Evolutionary conservation across 1,284 basidiomycete genomes (phyloP), one percentile per base, ranked within the genome.

Genomic region (Chiua sp.): DNA sequence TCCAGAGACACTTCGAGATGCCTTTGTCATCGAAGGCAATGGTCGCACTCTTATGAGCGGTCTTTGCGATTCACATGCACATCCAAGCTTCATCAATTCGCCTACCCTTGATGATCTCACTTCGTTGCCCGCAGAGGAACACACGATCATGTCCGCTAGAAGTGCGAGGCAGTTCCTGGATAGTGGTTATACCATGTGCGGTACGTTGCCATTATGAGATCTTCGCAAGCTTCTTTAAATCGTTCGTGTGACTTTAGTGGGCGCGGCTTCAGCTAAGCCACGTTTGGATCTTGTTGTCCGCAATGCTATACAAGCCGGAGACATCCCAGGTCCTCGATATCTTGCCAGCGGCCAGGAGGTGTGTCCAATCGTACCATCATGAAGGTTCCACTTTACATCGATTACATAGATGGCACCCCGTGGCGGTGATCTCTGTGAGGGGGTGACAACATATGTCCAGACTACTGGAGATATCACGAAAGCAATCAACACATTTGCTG

Each of bases 161-260:
- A 73, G 69, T 53, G 72, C 72, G 20, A 66, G 62, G 48, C 66
- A 62, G 26, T 73, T 75, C 56, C 56, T 73, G 10, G 72, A 75
- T 39, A 57, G 73, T 54, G 72, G 72, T 10, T 74, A 75, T 53
- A 73, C 72, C 3, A 75, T 75, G 73, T 73, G 73, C 28, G 15
- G 71, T 69, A 35, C 2, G 70, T 67, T 26, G 3, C n/a, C 32
- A 13, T 16, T 42, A 32, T 13, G 35, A 35, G 35, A 12, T 13
- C 3, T 49, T 28, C 12, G 20, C 30, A 5, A 5, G n/a, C 22
- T 51, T 42, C 8, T 53, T 54, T 1, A 7, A 44, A 3, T 23
- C 50, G 7, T 61, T 16, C 0, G 33, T 57, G 7, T 46, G 10
- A 52, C 47, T 10, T 37, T 28, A 69, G 68, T 70, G 48, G 73